These are phyloP conservation scores for Tricholoma flavovirens DNA, from an alignment of 768 basidiomycete species.

Conservation along the genomic window DNA sequence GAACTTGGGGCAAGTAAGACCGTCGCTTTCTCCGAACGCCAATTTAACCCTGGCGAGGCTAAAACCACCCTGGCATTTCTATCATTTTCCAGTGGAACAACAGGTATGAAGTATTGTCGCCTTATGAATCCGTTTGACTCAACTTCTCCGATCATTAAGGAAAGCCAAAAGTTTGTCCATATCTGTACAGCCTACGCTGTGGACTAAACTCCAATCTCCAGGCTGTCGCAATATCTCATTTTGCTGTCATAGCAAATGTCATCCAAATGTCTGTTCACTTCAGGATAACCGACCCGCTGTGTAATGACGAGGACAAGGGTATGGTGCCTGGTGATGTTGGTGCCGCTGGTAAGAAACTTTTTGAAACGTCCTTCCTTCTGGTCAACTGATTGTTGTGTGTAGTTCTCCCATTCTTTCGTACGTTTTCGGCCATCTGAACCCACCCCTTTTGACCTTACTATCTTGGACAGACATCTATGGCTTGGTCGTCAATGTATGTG, in stretches of 20 bases:
- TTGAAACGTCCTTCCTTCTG: not conserved
- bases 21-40: constrained; percentile 38
- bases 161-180: constrained; percentile 30
- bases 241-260: constrained; percentile 56
- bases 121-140: not conserved
- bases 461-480: constrained; percentile 50
- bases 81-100: constrained; percentile 73
- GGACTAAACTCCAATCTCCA: constrained; percentile 14
- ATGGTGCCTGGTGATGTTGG: constrained; percentile 50
- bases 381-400: not conserved
- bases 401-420: constrained; percentile 62
- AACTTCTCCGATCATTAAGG: constrained; percentile 12
- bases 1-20: constrained; percentile 30
- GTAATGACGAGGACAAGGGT: constrained; percentile 35
- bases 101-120: constrained; percentile 38
- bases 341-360: constrained; percentile 43
- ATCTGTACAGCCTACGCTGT: not conserved
- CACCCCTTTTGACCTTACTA: not conserved
- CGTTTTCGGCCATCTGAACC: constrained; percentile 14
- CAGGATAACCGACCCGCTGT: constrained; percentile 34
- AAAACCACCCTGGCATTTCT: constrained; percentile 60
- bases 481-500: constrained; percentile 49
- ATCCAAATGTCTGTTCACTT: constrained; percentile 54
- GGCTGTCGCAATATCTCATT: constrained; percentile 68
- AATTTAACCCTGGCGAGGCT: constrained; percentile 50